Percentiles rank a stretch among this genome's conserved stretches.
These are phyloP conservation scores for Colletotrichum spaethianum DNA, from an alignment of 2,329 filamentous ascomycete species.

Conservation along the genomic window DNA sequence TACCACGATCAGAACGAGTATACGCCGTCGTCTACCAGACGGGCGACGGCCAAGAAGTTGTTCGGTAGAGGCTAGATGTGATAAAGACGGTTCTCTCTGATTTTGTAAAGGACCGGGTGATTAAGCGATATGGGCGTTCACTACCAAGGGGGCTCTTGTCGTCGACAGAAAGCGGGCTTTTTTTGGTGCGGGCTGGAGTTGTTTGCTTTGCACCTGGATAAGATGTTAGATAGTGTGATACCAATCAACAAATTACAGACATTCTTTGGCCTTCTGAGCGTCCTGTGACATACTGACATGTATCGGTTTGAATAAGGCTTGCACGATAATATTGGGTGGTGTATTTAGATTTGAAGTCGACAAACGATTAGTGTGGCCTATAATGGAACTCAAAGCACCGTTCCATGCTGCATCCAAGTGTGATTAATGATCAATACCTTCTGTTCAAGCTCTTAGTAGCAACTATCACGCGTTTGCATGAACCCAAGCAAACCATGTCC, in stretches of 20 bases:
- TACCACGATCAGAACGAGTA: conserved; percentile 31
- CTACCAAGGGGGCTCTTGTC: fast-evolving
- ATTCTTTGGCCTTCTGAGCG: not conserved
- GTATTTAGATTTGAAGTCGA: too few relatives aligned
- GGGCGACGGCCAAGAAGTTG: conserved; percentile 41
- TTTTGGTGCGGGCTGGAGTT: not conserved
- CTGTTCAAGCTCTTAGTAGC: too few relatives aligned
- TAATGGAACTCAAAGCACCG: too few relatives aligned
- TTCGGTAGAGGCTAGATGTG: conserved; percentile 37
- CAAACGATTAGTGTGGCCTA: too few relatives aligned
- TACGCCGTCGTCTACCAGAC: conserved; percentile 27
- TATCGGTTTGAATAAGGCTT: fast-evolving
- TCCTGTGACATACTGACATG: not conserved
- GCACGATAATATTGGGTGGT: not conserved
- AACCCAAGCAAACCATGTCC: too few relatives aligned
- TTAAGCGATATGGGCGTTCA: not conserved
- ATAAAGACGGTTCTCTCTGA: not conserved
- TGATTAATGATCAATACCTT: too few relatives aligned
- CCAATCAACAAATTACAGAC: not conserved
- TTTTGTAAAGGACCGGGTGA: not conserved
- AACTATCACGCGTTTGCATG: too few relatives aligned
- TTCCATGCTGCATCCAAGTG: too few relatives aligned
- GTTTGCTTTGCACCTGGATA: not conserved
- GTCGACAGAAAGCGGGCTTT: not conserved
- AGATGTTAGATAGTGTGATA: not conserved